Base-by-base conservation (phyloP, 768 basidiomycete species). In the Suillus lakei region DNA sequence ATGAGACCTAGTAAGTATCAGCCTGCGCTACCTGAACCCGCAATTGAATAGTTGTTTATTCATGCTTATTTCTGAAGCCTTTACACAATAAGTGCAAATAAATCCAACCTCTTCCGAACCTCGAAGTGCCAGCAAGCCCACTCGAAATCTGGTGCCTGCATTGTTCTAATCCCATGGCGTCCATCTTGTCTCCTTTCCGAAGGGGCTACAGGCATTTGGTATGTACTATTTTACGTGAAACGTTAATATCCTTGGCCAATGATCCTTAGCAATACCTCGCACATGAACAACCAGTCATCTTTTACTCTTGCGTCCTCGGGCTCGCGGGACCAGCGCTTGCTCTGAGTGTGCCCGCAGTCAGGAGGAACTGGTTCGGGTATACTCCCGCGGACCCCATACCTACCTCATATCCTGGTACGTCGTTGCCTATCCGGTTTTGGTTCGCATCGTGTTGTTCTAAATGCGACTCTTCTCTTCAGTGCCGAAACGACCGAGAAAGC, bases 221-320 rank as follows among this genome's bases (percentile, higher is more conserved):
- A 41, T 55, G 73, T 67, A 18, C 51, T 3, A 10, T 1, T 4
- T 18, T 21, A 15, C 21, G 21, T 7, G 9, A 21, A 23, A 15
- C 3, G 16, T 23, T n/a, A 38, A n/a, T 30, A 30, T 18, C 51
- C 41, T 64, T 26, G 16, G 18, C 30, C n/a, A 26, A 12, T 26
- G 43, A 23, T 34, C 34, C 32, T 12, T 60, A 96, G 95, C 93
- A 95, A 94, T 87, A 91, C 55, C 87, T 90, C 70, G 93, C 95
- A 43, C 95, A 97, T 79, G 95, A 97, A 79, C 88, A 86, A 72
- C 95, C 95, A 34, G 92, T 94, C 76, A 86, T 96, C 76, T 96
- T 96, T 83, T 97, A 89, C 79, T 95, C 95, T 13, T 83, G 89
- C 74, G 77, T 89, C 56, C 79, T 97, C 64, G 95, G 94, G 61